Evolutionary conservation across 768 basidiomycete genomes (phyloP), one percentile per base, ranked within the genome.

Genomic region (Amanita fuliginea): DNA sequence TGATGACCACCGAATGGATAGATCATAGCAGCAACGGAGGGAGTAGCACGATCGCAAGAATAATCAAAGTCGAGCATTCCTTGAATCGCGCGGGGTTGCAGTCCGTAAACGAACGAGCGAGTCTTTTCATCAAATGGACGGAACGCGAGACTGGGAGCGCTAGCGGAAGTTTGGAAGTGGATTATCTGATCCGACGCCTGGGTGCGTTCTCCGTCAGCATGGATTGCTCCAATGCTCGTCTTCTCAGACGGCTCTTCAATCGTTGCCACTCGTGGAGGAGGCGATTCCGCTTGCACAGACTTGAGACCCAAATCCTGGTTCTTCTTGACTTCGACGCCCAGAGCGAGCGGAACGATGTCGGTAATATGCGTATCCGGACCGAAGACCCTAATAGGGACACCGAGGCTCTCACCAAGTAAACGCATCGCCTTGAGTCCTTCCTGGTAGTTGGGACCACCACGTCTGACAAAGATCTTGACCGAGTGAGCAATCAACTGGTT

Each of bases 1-100:
- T 98, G 96, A 72, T 98, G 95, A 16, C 95, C 95, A 62, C 95
- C 96, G 69, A 99, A 99, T 64, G 95, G 96, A 68, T 99, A 99
- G 64, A 99, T 96, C 95, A 98, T 99, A 34, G 96, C 96, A 24
- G 96, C 94, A 56, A 98, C 96, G 41, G 83, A 87, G 33, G 96
- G 93, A 16, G 85, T 77, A 41, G 78, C 67, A 54, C 96, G 88
- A 14, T 94, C 94, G 70, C 96, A 99, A 11, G 91, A 92, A 72
- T 83, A 99, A 75, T 99, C 96, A 57, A 99, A 99, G 77, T 99
- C 96, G 52, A 99, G 84, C 76, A 78, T 78, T 54, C 77, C 96
- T 67, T 99, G 96, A 66, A 99, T 98, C 26, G 96, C 96, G 62
- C 96, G 91, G 42, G 96, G 96, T 71, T 98, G 96, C 54, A 98